These are phyloP conservation scores for Zancudomyces culisetae DNA, from an alignment of 371 early-diverging fungal species.

Conservation along the genomic window DNA sequence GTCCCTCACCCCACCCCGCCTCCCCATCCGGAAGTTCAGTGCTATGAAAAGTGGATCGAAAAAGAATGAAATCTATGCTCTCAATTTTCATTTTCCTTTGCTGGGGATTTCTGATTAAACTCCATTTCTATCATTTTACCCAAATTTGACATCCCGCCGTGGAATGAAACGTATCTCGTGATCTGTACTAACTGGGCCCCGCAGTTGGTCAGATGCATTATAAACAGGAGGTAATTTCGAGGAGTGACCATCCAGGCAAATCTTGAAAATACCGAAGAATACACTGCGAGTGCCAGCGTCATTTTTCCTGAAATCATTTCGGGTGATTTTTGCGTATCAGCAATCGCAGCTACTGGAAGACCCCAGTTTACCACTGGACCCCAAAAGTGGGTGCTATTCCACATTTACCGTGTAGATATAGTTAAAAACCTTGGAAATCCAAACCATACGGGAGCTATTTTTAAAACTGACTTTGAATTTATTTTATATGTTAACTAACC, in stretches of 20 bases:
- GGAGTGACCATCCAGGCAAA: conserved; percentile 89
- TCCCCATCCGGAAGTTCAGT: too few species aligned
- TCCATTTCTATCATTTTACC: conserved; percentile 3
- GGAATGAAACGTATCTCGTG: conserved; percentile 56
- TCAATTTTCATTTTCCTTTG: too few species aligned
- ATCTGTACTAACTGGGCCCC: conserved; percentile 68
- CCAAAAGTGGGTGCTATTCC: conserved; percentile 56
- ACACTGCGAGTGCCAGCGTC: conserved; percentile 55
- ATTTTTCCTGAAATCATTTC: conserved; percentile 87
- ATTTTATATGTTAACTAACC: too few species aligned
- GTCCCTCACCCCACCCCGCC: too few species aligned
- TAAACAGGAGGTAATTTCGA: conserved; percentile 73
- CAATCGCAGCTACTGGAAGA: conserved; percentile 85
- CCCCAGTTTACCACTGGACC: conserved; percentile 96
- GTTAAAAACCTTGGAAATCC: not conserved
- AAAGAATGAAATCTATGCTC: too few species aligned
- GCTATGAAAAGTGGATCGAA: too few species aligned
- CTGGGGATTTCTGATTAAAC: conserved; percentile 1
- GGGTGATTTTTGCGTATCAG: conserved; percentile 79
- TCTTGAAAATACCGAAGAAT: conserved; percentile 86
- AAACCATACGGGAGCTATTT: too few species aligned
- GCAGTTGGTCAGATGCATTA: conserved; percentile 85
- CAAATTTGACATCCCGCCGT: conserved; percentile 22
- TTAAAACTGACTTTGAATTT: too few species aligned
- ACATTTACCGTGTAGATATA: not conserved